Conservation (phyloP, 345 rosid genomes). For the Geranium brycei region DNA sequence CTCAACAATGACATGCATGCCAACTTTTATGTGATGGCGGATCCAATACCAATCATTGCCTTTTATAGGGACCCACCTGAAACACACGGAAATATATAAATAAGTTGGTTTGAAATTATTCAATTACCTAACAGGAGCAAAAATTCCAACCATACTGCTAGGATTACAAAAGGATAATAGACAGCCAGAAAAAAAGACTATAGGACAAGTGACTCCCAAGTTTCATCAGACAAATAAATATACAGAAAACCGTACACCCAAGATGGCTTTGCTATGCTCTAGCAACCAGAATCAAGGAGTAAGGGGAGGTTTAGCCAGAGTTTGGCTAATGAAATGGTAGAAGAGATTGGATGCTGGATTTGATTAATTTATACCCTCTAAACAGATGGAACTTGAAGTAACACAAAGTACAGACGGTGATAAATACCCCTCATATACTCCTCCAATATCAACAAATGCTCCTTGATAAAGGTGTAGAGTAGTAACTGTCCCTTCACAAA, state of each 20-base stretch:
- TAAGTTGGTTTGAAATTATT: not conserved
- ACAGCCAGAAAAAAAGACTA: not conserved
- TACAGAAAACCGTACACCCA: not conserved
- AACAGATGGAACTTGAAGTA: not conserved
- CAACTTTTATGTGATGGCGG: constrained; percentile 90
- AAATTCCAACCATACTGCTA: not conserved
- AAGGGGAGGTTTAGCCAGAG: not conserved
- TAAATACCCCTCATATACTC: constrained; percentile 84
- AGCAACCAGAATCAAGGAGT: not conserved
- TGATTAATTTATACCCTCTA: not conserved
- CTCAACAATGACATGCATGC: constrained; percentile 85
- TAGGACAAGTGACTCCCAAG: no score
- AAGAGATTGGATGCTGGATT: no score
- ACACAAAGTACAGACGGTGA: not conserved
- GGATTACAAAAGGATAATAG: no score
- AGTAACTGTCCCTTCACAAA: constrained; percentile 75
- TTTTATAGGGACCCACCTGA: constrained; percentile 91
- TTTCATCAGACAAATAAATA: not conserved
- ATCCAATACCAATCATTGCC: constrained; percentile 97
- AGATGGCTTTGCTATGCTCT: not conserved
- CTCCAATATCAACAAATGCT: constrained; percentile 93
- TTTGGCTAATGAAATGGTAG: not conserved
- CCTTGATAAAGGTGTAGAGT: constrained; percentile 85
- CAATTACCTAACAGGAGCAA: not conserved
- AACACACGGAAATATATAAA: constrained; percentile 10